These are phyloP conservation scores for Trichosporon asahii DNA, from an alignment of 1,284 basidiomycete species.

Conservation along the genomic window DNA sequence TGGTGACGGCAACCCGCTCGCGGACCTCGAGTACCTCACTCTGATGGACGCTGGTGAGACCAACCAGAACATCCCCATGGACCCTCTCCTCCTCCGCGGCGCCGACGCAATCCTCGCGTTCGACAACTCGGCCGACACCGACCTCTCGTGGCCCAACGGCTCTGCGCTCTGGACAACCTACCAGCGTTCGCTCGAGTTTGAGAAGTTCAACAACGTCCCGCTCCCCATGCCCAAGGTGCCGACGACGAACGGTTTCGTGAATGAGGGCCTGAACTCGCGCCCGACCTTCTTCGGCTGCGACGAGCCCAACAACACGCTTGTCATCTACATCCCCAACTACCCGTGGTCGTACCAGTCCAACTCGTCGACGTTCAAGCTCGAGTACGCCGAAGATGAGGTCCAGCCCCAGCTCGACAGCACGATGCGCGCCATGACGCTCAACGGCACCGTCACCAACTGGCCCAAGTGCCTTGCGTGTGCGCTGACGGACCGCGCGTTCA, in stretches of 20 bases:
- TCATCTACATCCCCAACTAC: constrained; percentile 55
- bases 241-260: constrained; percentile 54
- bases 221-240: constrained; percentile 54
- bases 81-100: constrained; percentile 55
- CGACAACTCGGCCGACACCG: constrained; percentile 57
- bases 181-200: constrained; percentile 33
- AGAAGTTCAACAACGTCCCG: constrained; percentile 31
- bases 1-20: constrained; percentile 48
- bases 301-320: constrained; percentile 50
- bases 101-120: constrained; percentile 57
- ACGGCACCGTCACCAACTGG: constrained; percentile 46
- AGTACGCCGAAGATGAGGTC: constrained; percentile 47
- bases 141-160: constrained; percentile 56
- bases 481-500: constrained; percentile 49
- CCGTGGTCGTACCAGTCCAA: constrained; percentile 52
- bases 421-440: constrained; percentile 43
- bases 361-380: constrained; percentile 50
- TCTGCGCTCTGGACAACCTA: constrained; percentile 50
- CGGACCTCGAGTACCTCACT: constrained; percentile 43
- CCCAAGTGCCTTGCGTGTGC: constrained; percentile 53
- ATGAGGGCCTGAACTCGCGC: constrained; percentile 56
- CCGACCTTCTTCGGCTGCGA: constrained; percentile 53
- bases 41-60: constrained; percentile 56
- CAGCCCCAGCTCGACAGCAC: constrained; percentile 42
- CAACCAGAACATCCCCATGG: constrained; percentile 56